Evolutionary conservation across 495 filamentous ascomycete genomes (phyloP).

Genomic region (Annulohypoxylon nitens): DNA sequence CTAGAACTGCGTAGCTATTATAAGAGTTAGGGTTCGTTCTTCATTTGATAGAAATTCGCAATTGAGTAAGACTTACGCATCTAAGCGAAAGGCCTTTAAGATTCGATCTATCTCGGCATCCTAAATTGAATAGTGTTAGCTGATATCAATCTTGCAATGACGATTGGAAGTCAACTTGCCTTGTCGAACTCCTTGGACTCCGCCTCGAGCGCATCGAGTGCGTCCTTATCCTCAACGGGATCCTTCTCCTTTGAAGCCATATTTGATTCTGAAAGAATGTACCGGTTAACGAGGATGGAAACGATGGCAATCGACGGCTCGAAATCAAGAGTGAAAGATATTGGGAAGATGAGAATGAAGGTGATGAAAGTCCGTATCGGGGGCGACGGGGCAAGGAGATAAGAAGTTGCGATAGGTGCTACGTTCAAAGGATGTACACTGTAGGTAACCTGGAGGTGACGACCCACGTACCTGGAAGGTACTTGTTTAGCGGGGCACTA

Average conservation of each 20-base stretch:
- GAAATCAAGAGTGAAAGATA: background rate
- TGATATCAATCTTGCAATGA: constrained; percentile 8
- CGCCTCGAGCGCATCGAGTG: constrained; percentile 84
- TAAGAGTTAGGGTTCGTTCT: constrained; percentile 14
- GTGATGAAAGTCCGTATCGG: constrained; percentile 16
- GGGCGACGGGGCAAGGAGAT: constrained; percentile 24
- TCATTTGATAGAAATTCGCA: background rate
- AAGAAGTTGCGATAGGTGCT: constrained; percentile 35
- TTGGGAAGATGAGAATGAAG: constrained; percentile 5
- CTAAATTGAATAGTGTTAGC: constrained; percentile 59
- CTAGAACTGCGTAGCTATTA: constrained; percentile 88
- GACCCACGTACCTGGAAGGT: background rate
- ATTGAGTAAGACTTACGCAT: constrained; percentile 31
- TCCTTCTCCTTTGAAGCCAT: constrained; percentile 42
- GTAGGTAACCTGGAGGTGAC: background rate
- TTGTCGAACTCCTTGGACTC: constrained; percentile 93
- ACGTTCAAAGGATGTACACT: background rate
- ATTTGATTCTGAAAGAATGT: background rate
- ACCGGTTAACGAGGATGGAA: background rate
- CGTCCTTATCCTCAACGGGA: constrained; percentile 75
- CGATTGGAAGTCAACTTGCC: constrained; percentile 57
- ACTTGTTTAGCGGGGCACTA: constrained; percentile 8
- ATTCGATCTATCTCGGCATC: constrained; percentile 98
- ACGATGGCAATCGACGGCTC: background rate
- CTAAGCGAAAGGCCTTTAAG: constrained; percentile 81